phyloP scores from a whole-genome alignment of 768 basidiomycete species.

The Holtermannia corniformis region DNA sequence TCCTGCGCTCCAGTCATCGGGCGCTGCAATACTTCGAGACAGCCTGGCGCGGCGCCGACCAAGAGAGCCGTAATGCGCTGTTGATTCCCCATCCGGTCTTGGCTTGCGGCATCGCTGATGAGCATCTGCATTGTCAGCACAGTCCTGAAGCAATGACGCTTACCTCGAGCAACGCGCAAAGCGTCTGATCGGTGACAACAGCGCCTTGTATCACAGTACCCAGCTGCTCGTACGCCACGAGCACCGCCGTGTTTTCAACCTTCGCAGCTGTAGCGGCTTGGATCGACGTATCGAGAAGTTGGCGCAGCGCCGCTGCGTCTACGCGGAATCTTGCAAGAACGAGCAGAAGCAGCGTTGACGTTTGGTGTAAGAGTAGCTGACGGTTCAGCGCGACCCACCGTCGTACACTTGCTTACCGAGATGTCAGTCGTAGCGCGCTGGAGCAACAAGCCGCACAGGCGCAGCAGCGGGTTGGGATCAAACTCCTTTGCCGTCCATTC shows the following conservation, averaged over 20 bases:
- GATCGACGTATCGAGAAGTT: conserved; percentile 8
- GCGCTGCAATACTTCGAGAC: conserved; percentile 14
- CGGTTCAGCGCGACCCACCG: not conserved
- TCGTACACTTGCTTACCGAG: no score
- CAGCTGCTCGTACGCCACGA: conserved; percentile 14
- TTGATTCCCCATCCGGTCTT: not conserved
- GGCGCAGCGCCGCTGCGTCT: not conserved
- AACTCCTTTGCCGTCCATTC: conserved; percentile 22
- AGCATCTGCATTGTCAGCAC: conserved; percentile 5
- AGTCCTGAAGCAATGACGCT: not conserved
- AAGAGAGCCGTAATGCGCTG: not conserved
- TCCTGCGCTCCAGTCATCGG: not conserved
- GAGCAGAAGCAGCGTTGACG: conserved; percentile 21
- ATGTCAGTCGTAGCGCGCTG: no score
- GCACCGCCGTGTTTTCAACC: conserved; percentile 16
- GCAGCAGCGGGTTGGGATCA: conserved; percentile 15
- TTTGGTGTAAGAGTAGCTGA: conserved; percentile 20
- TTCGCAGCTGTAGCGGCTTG: not conserved
- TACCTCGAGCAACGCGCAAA: conserved; percentile 14
- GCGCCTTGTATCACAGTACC: conserved; percentile 13
- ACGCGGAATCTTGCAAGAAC: conserved; percentile 19
- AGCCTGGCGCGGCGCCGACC: conserved; percentile 12
- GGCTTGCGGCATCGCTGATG: conserved; percentile 1
- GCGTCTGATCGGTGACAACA: conserved; percentile 9
- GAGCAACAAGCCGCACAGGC: no score